Evolutionary conservation across 768 basidiomycete genomes (phyloP).

Genomic region (Trametes gibbosa): DNA sequence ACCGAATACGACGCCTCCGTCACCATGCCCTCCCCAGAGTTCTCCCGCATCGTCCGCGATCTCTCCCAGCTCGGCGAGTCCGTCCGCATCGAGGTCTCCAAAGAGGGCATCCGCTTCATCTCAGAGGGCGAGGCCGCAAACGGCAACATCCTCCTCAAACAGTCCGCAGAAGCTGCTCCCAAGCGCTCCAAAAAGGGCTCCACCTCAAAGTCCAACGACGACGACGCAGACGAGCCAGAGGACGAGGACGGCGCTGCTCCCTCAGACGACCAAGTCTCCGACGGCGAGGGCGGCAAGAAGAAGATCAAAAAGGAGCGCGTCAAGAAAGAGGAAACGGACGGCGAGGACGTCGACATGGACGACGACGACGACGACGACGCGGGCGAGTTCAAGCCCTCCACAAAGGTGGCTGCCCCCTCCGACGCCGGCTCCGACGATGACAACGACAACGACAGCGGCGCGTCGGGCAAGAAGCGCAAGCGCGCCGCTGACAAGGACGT

Average conservation of each 20-base stretch:
- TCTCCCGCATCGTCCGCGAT: constrained; percentile 90
- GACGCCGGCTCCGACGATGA: constrained; percentile 31
- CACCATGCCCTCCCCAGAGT: constrained; percentile 82
- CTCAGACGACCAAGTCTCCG: constrained; percentile 49
- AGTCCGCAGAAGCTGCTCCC: constrained; percentile 49
- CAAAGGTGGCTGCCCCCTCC: constrained; percentile 25
- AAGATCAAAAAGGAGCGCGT: constrained; percentile 45
- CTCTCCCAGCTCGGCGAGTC: constrained; percentile 87
- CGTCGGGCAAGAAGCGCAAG: constrained; percentile 64
- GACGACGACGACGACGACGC: constrained; percentile 41
- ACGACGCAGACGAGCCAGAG: constrained; percentile 40
- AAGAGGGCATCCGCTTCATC: constrained; percentile 92
- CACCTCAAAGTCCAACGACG: constrained; percentile 35
- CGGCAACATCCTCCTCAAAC: constrained; percentile 81
- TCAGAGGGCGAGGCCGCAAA: constrained; percentile 94
- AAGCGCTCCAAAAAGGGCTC: constrained; percentile 19
- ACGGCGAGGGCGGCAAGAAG: constrained; percentile 34
- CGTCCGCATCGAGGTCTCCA: constrained; percentile 92
- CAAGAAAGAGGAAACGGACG: constrained; percentile 50
- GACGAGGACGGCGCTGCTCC: constrained; percentile 43
- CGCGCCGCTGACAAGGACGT: constrained; percentile 54
- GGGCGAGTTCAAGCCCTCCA: constrained; percentile 35
- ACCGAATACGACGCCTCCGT: constrained; percentile 96
- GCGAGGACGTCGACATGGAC: constrained; percentile 35
- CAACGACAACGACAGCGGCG: constrained; percentile 33